phyloP scores from a whole-genome alignment of 768 basidiomycete species.

The Pisolithus microcarpus region DNA sequence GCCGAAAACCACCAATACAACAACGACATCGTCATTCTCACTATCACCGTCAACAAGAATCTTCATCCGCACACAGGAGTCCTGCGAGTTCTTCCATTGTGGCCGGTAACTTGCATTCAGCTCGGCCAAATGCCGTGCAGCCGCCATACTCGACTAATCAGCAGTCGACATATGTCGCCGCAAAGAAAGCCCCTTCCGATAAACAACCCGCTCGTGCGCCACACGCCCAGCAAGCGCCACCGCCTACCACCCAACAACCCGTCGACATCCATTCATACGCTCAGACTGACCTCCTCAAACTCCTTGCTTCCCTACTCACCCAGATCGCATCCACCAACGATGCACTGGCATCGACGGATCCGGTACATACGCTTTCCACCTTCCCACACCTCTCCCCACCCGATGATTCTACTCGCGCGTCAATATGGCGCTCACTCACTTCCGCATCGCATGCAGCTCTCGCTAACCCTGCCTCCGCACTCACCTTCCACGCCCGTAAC shows the following conservation, averaged over 20 bases:
- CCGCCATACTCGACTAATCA: conserved; percentile 6
- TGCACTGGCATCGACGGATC: conserved; percentile 40
- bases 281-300: conserved; percentile 69
- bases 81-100: conserved; percentile 19
- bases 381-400: conserved; percentile 19
- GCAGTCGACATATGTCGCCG: conserved; percentile 8
- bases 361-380: conserved; percentile 24
- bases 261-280: conserved; percentile 83
- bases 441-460: conserved; percentile 73
- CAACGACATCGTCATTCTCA: conserved; percentile 1
- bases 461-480: conserved; percentile 68
- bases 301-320: conserved; percentile 81
- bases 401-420: conserved; percentile 24
- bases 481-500: conserved; percentile 95
- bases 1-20: conserved; percentile 22
- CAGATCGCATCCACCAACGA: conserved; percentile 94
- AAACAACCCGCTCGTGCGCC: conserved; percentile 18
- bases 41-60: conserved; percentile 4
- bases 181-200: conserved; percentile 22
- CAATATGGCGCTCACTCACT: conserved; percentile 64
- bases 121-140: conserved; percentile 12
- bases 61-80: conserved; percentile 14
- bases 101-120: conserved; percentile 18
- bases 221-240: conserved; percentile 10
- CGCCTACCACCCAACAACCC: conserved; percentile 9